These are phyloP conservation scores for Sonneratia alba DNA, from an alignment of 345 rosid genomes.

Conservation along the genomic window DNA sequence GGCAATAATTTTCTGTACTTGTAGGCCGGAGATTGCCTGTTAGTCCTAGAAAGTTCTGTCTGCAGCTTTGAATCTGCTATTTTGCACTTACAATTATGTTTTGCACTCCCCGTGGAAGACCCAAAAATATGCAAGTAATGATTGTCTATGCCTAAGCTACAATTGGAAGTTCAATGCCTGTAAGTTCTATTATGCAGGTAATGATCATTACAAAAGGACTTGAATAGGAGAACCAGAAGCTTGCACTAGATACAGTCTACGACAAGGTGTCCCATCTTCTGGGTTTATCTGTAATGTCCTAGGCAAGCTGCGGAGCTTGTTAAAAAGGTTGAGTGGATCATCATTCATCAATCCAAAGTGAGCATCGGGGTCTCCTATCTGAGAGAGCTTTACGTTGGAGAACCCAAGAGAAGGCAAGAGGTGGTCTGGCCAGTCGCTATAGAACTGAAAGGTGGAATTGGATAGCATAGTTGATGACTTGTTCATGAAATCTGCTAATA, in stretches of 20 bases:
- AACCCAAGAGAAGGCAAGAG: conserved; percentile 82
- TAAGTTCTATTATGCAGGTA: conserved; percentile 16
- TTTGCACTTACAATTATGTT: not conserved
- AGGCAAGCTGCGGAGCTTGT: conserved; percentile 71
- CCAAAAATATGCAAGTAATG: not conserved
- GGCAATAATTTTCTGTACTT: not conserved
- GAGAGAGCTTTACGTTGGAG: conserved; percentile 74
- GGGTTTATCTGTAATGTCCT: conserved; percentile 65
- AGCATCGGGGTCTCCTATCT: conserved; percentile 91
- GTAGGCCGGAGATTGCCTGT: not conserved
- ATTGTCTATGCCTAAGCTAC: conserved; percentile 12
- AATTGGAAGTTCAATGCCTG: conserved; percentile 14
- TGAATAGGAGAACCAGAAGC: conserved; percentile 70
- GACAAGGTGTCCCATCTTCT: conserved; percentile 87
- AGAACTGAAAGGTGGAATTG: conserved; percentile 67
- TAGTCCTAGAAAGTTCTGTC: not conserved
- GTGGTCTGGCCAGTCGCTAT: conserved; percentile 93
- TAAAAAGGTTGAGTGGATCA: conserved; percentile 71
- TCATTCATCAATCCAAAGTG: conserved; percentile 71
- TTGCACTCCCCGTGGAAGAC: not conserved
- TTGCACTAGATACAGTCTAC: conserved; percentile 85
- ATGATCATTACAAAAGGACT: conserved; percentile 19
- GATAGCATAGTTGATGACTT: conserved; percentile 62
- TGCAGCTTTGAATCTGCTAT: not conserved
- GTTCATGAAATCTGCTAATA: conserved; percentile 94